phyloP scores from a whole-genome alignment of 1,284 basidiomycete genomes.

The Leccinum ponderosum region DNA sequence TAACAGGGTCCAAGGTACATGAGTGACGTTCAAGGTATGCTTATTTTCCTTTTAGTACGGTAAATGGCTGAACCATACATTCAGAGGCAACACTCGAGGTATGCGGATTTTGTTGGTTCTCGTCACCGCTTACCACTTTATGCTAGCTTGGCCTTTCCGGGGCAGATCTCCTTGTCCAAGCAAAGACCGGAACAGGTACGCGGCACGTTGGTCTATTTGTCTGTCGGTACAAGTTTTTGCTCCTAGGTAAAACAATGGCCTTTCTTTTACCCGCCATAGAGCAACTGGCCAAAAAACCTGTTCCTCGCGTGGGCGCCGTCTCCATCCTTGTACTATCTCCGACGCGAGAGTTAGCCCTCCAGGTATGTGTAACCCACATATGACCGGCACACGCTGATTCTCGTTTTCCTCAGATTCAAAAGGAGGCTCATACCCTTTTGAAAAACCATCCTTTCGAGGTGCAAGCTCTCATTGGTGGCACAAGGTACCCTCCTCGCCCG shows the following conservation, averaged over 20 bases:
- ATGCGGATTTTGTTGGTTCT: neutral
- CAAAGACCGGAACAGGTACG: slow-evolving; percentile 48
- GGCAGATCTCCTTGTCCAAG: slow-evolving; percentile 46
- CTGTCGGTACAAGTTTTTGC: neutral
- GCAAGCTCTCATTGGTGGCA: slow-evolving; percentile 50
- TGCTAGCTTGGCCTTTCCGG: slow-evolving; percentile 36
- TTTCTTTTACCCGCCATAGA: slow-evolving; percentile 89
- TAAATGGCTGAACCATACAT: neutral
- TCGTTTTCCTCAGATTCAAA: slow-evolving; percentile 39
- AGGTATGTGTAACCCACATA: slow-evolving; percentile 45
- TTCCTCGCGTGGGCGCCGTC: slow-evolving; percentile 23
- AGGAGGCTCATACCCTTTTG: slow-evolving; percentile 80
- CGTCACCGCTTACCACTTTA: slow-evolving; percentile 8
- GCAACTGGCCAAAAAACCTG: slow-evolving; percentile 47
- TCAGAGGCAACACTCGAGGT: slow-evolving; percentile 40
- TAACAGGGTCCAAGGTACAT: slow-evolving; percentile 32
- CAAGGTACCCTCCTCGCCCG: slow-evolving; percentile 38
- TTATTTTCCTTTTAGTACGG: neutral
- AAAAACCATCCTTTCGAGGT: slow-evolving; percentile 45
- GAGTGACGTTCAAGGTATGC: slow-evolving; percentile 43
- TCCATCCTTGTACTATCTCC: slow-evolving; percentile 77
- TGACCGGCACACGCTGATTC: neutral
- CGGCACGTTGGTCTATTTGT: neutral
- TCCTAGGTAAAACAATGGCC: slow-evolving; percentile 81
- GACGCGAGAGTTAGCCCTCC: slow-evolving; percentile 87